phyloP scores from a whole-genome alignment of 192 early-diverging fungal genomes.

The Coemansia interrupta region DNA sequence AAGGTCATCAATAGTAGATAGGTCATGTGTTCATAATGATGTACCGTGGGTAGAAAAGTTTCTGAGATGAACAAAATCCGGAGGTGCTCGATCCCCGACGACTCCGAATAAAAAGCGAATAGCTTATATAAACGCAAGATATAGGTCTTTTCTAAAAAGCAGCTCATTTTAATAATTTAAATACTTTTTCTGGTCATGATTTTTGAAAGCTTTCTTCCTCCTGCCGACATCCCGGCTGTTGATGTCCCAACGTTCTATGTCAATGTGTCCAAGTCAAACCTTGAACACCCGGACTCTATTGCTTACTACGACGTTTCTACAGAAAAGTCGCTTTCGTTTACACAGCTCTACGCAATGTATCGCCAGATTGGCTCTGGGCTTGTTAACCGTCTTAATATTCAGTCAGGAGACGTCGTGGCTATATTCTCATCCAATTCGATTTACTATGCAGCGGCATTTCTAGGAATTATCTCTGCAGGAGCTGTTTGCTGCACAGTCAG shows the following conservation, averaged over 20 bases:
- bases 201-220: conserved; percentile 33
- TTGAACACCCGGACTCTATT: conserved; percentile 5
- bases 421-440: conserved; percentile 36
- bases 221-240: conserved; percentile 20
- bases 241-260: conserved; percentile 30
- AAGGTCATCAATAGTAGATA: neutral
- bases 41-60: no score
- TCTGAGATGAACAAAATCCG: no score
- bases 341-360: conserved; percentile 11
- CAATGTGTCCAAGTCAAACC: conserved; percentile 11
- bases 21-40: no score
- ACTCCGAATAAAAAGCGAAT: no score
- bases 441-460: conserved; percentile 24
- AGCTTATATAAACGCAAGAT: no score
- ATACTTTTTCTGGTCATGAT: conserved; percentile 10
- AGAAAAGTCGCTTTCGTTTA: conserved; percentile 13
- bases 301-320: conserved; percentile 30
- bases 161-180: no score
- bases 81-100: no score
- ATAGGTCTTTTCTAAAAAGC: no score
- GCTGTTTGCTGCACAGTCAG: conserved; percentile 34
- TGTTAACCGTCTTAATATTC: conserved; percentile 11
- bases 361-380: conserved; percentile 26
- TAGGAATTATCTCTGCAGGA: conserved; percentile 30
- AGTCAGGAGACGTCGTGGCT: conserved; percentile 20